phyloP scores from a whole-genome alignment of 305 asterid species.

The Caryopteris hybrid region DNA sequence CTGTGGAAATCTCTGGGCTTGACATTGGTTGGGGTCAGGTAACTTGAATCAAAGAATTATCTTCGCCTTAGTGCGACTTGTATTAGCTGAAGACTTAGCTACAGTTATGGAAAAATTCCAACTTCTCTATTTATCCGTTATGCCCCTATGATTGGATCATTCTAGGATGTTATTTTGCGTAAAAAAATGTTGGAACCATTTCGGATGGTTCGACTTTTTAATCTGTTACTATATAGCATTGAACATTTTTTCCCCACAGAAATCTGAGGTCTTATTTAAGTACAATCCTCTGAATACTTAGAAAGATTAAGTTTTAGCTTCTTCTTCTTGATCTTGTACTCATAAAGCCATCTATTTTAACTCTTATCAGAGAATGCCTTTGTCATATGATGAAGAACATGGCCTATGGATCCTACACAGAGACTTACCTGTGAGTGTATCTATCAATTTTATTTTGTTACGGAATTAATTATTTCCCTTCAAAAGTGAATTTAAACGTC shows the following conservation, averaged over 20 bases:
- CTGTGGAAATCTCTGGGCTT: conserved; percentile 88
- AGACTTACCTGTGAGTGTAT: conserved; percentile 67
- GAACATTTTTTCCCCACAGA: too few species aligned
- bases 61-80: not conserved
- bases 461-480: not conserved
- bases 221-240: too few species aligned
- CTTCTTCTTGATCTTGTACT: conserved; percentile 6
- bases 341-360: not conserved
- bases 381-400: conserved; percentile 46
- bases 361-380: conserved; percentile 63
- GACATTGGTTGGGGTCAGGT: conserved; percentile 99
- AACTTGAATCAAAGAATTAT: conserved; percentile 17
- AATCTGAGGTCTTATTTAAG: too few species aligned
- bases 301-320: too few species aligned
- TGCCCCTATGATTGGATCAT: not conserved
- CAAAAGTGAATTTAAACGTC: not conserved
- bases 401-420: conserved; percentile 66
- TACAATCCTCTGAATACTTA: too few species aligned
- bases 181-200: too few species aligned
- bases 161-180: too few species aligned
- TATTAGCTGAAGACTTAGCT: not conserved
- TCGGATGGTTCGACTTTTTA: too few species aligned
- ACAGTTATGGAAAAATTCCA: not conserved
- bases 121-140: too few species aligned
- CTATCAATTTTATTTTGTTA: too few species aligned